phyloP scores from a whole-genome alignment of 2,329 filamentous ascomycete species.

The Aureobasidium sp. region DNA sequence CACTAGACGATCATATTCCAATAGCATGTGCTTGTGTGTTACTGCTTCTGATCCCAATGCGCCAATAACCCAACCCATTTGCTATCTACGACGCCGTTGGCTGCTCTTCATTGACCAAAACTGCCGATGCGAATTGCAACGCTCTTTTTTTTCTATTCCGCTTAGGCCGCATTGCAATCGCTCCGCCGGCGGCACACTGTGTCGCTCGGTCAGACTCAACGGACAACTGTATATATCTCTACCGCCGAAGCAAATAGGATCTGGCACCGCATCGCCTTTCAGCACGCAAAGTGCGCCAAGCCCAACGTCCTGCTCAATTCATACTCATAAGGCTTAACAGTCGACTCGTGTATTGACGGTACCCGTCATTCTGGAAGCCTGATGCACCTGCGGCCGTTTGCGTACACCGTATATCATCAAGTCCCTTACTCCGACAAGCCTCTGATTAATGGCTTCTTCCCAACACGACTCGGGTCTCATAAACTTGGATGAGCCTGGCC shows the following conservation, averaged over 20 bases:
- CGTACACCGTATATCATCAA: background rate
- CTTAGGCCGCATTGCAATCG: conserved; percentile 7
- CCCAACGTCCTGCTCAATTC: conserved; percentile 2
- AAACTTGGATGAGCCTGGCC: background rate
- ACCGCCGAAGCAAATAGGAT: background rate
- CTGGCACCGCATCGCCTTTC: background rate
- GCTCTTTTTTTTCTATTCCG: background rate
- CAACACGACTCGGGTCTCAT: conserved; percentile 1
- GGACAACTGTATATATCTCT: background rate
- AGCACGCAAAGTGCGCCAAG: background rate
- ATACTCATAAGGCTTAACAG: background rate
- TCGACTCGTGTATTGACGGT: background rate
- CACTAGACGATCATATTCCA: conserved; percentile 11
- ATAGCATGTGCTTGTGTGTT: conserved; percentile 6
- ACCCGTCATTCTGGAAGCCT: conserved; percentile 1
- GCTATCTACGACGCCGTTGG: background rate
- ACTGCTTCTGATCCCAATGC: conserved; percentile 11
- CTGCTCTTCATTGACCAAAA: background rate
- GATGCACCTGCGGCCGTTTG: background rate
- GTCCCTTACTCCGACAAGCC: background rate
- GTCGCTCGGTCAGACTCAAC: background rate
- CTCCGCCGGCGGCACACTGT: background rate
- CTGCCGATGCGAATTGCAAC: conserved; percentile 15
- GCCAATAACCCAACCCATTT: background rate
- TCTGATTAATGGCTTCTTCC: background rate